Base-by-base conservation (phyloP, 148 eudicot species). In the Nepenthes mirabilis region DNA sequence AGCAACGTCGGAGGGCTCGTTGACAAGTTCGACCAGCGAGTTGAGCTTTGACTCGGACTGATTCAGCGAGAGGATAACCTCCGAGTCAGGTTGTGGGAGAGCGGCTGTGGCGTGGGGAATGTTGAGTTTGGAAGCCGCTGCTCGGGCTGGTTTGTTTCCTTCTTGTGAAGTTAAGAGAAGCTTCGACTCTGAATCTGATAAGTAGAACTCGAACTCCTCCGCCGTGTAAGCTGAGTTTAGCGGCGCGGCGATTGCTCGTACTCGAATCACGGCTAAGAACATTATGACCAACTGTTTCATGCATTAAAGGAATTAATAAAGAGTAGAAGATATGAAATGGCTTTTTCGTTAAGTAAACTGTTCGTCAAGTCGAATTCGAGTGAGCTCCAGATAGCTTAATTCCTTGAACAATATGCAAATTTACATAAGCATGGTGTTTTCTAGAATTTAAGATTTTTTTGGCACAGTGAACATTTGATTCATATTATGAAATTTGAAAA, bases 171-270 rank as follows among this genome's bases (percentile, higher is more conserved):
- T 88, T 1, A 91, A 12, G 4, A 91, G 80, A 33, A 91, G 79
- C 36, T 83, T 85, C 1, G 98, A 85, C 2, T 74, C 96, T 1
- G 98, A 88, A 70, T 91, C 98, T 1, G 95, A 91, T 6, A 91
- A 58, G 70, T 91, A 91, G 72, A 91, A 91, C 76, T 88, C 88
- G 70, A 91, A 86, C 58, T 91, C 98, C 2, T 91, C 98, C 0
- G 82, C 59, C 2, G 96, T 91, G 73, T 91, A 91, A 0, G 98
- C 98, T 52, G 84, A 47, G 63, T 91, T 91, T 2, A 91, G 78
- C 8, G 98, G 98, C 36, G 87, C 94, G 2, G 95, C 96, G 1
- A 91, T 82, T 14, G 95, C 98, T 57, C 96, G 74, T 48, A 66
- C 86, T 6, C 96, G 86, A 10, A 88, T 79, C 35, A 91, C 98